Evolutionary conservation across 495 filamentous ascomycete species (phyloP).

Genomic region (Umbilicaria muhlenbergii): DNA sequence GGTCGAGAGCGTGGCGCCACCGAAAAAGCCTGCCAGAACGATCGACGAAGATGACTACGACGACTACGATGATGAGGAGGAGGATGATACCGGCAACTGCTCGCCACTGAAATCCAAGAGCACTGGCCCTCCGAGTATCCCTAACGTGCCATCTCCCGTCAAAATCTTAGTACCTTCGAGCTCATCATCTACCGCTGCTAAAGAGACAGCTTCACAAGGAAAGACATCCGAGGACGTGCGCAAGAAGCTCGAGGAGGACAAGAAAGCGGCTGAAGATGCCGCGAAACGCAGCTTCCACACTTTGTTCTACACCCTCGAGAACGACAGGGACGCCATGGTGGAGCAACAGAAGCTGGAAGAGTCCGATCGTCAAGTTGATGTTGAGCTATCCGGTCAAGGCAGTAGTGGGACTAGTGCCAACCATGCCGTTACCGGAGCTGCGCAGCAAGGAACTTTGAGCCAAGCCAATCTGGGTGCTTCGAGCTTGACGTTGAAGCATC

Average conservation of each 20-base stretch:
- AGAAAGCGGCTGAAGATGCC: slow-evolving; percentile 81
- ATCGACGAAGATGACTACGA: slow-evolving; percentile 73
- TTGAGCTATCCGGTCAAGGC: slow-evolving; percentile 61
- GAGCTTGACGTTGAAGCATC: slow-evolving; percentile 89
- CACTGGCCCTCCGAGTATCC: slow-evolving; percentile 22
- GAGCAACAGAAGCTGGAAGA: slow-evolving; percentile 96
- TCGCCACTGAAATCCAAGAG: slow-evolving; percentile 48
- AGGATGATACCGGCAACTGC: slow-evolving; percentile 30
- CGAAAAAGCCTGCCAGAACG: slow-evolving; percentile 48
- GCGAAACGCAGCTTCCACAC: slow-evolving; percentile 82
- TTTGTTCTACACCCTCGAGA: slow-evolving; percentile 86
- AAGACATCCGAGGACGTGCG: slow-evolving; percentile 71
- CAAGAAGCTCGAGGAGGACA: slow-evolving; percentile 85
- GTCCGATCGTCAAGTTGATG: slow-evolving; percentile 87
- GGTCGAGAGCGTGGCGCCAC: slow-evolving; percentile 20
- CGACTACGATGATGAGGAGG: slow-evolving; percentile 58
- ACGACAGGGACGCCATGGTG: slow-evolving; percentile 87
- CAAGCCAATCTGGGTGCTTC: slow-evolving; percentile 90
- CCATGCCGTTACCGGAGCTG: slow-evolving; percentile 29
- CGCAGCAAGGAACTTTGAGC: slow-evolving; percentile 70
- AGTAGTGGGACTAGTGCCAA: slow-evolving; percentile 30
- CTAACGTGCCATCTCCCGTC: slow-evolving; percentile 22
- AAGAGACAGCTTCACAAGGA: slow-evolving; percentile 31
- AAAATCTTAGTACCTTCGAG: slow-evolving; percentile 11
- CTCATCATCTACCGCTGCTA: slow-evolving; percentile 13